phyloP scores from a whole-genome alignment of 345 rosid genomes.

The Bruguiera sexangula region DNA sequence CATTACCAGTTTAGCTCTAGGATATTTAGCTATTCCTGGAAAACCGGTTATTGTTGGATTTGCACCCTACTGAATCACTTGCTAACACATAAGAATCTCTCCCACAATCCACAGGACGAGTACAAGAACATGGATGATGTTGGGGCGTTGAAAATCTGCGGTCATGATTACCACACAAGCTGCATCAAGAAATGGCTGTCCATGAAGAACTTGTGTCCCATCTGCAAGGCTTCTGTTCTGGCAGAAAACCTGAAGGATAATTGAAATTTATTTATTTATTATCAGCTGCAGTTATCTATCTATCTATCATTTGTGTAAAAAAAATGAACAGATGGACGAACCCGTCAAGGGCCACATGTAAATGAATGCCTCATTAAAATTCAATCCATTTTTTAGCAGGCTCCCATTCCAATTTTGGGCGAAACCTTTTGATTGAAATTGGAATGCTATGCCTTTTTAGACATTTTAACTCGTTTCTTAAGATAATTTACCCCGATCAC shows the following conservation, averaged over 20 bases:
- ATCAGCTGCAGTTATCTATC: background rate
- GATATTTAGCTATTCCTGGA: too few relatives aligned
- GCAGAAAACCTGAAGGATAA: conserved; percentile 33
- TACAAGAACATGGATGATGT: conserved; percentile 59
- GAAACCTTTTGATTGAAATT: conserved; percentile 10
- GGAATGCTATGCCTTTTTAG: too few relatives aligned
- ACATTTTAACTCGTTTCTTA: too few relatives aligned
- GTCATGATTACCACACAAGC: conserved; percentile 68
- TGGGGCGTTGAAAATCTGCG: conserved; percentile 51
- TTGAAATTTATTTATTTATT: background rate
- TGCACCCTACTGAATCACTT: too few relatives aligned
- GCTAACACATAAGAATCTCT: background rate
- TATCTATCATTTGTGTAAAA: conserved; percentile 23
- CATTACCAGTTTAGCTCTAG: background rate
- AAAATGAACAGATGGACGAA: conserved; percentile 10
- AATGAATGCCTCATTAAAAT: conserved; percentile 10
- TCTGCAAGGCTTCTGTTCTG: conserved; percentile 69
- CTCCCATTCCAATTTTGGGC: conserved; percentile 19
- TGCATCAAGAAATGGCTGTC: conserved; percentile 86
- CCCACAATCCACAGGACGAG: conserved; percentile 48
- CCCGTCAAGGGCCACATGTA: conserved; percentile 25
- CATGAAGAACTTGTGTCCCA: conserved; percentile 81
- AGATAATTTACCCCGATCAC: too few relatives aligned
- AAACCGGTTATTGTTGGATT: too few relatives aligned
- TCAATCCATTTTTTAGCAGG: conserved; percentile 29